phyloP scores from a whole-genome alignment of 2,329 filamentous ascomycete genomes.

The Ceratocystis variospora region DNA sequence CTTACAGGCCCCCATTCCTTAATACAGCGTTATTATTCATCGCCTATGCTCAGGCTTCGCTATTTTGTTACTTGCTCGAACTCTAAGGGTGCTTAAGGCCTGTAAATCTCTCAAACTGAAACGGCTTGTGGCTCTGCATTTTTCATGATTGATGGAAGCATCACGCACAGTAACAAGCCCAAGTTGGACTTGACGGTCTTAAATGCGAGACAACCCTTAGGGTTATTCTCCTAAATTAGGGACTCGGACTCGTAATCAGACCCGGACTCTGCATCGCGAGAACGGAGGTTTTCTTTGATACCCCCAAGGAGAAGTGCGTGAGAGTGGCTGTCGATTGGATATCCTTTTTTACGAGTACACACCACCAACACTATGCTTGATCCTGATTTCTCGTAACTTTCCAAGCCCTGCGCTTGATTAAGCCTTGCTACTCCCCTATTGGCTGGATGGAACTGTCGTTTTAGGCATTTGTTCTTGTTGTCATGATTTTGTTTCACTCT shows the following conservation, averaged over 20 bases:
- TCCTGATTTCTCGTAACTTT: not conserved
- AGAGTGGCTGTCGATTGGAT: not conserved
- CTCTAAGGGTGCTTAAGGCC: not conserved
- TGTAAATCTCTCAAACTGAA: not conserved
- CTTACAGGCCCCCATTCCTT: no score
- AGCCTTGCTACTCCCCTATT: no score
- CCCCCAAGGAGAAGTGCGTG: no score
- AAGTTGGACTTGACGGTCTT: not conserved
- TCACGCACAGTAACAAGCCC: not conserved
- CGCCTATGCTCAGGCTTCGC: not conserved
- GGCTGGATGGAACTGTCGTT: no score
- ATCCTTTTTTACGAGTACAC: not conserved
- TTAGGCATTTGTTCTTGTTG: no score
- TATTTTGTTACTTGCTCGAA: no score
- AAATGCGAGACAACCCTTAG: not conserved
- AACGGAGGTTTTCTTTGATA: no score
- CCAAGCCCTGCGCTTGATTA: not conserved
- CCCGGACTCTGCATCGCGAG: no score
- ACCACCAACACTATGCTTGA: not conserved
- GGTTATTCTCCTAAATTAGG: not conserved
- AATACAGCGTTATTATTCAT: no score
- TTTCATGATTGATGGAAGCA: not conserved
- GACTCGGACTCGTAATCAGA: not conserved
- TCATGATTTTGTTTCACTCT: no score
- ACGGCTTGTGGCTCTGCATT: not conserved